Percentiles rank a stretch among this genome's conserved stretches.
phyloP scores from a whole-genome alignment of 139 green algal species.

The Chlamydomonas incerta region DNA sequence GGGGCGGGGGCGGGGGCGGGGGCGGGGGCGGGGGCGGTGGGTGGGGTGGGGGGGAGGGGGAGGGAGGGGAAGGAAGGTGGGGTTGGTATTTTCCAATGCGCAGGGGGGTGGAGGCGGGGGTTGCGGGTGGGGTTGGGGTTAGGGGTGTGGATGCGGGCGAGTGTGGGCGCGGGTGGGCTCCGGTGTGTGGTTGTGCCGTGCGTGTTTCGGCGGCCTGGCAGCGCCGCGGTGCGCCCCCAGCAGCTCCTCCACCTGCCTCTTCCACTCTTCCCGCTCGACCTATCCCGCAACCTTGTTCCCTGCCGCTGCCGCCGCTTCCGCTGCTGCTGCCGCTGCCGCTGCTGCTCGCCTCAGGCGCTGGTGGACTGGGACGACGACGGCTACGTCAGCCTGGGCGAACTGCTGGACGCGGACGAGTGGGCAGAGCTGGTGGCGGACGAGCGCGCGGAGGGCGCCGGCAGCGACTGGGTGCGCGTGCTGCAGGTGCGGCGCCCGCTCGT shows the following conservation, averaged over 20 bases:
- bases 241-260: too few relatives aligned
- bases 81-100: too few relatives aligned
- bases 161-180: too few relatives aligned
- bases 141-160: background rate
- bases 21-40: background rate
- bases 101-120: too few relatives aligned
- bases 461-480: slow-evolving; percentile 17
- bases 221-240: too few relatives aligned
- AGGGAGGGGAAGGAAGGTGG: background rate
- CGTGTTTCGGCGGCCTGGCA: too few relatives aligned
- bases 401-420: slow-evolving; percentile 46
- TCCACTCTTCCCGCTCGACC: too few relatives aligned
- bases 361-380: slow-evolving; percentile 52
- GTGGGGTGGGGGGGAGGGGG: background rate
- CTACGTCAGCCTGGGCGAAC: slow-evolving; percentile 38
- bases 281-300: too few relatives aligned
- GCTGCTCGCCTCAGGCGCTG: slow-evolving; percentile 28
- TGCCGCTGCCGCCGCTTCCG: too few relatives aligned
- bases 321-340: too few relatives aligned
- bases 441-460: slow-evolving; percentile 22
- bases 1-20: background rate
- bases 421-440: slow-evolving; percentile 33
- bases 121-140: background rate
- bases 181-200: too few relatives aligned
- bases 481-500: background rate